phyloP scores from a whole-genome alignment of 768 basidiomycete genomes.

The Chalciporus piperatus region DNA sequence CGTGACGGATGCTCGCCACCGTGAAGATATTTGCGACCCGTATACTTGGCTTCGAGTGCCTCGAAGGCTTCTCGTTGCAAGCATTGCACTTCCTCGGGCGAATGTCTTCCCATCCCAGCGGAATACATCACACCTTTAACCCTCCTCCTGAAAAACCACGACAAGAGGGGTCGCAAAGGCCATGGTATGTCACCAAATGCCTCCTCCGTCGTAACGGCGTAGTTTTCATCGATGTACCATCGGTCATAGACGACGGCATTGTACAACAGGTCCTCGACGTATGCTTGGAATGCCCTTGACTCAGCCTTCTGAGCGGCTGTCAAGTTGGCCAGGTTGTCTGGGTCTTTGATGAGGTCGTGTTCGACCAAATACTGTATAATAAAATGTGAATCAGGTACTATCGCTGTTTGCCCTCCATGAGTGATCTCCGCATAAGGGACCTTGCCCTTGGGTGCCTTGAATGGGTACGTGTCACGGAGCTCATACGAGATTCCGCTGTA shows the following conservation, averaged over 20 bases:
- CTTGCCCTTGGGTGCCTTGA: constrained; percentile 32
- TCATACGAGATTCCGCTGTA: constrained; percentile 27
- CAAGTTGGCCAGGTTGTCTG: constrained; percentile 25
- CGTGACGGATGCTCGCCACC: constrained; percentile 24
- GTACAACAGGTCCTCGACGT: constrained; percentile 31
- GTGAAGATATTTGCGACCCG: constrained; percentile 25
- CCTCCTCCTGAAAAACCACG: constrained; percentile 23
- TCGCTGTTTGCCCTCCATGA: constrained; percentile 18
- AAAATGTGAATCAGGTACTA: constrained; percentile 33
- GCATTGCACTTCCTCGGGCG: constrained; percentile 30
- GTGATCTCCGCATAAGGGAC: constrained; percentile 32
- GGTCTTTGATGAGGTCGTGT: constrained; percentile 23
- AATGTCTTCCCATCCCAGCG: constrained; percentile 31
- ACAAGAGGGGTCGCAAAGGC: constrained; percentile 22
- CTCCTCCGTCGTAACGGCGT: constrained; percentile 10
- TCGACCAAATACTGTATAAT: constrained; percentile 32
- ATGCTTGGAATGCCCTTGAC: constrained; percentile 35
- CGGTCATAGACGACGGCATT: constrained; percentile 27
- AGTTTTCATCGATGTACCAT: constrained; percentile 32
- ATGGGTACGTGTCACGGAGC: constrained; percentile 22
- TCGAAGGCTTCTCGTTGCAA: constrained; percentile 30
- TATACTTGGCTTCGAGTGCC: constrained; percentile 29
- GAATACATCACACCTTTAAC: constrained; percentile 14
- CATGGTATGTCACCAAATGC: constrained; percentile 13
- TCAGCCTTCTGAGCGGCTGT: constrained; percentile 29